Base-by-base conservation (phyloP, 495 filamentous ascomycete genomes). In the Aspergillus conjunctus region DNA sequence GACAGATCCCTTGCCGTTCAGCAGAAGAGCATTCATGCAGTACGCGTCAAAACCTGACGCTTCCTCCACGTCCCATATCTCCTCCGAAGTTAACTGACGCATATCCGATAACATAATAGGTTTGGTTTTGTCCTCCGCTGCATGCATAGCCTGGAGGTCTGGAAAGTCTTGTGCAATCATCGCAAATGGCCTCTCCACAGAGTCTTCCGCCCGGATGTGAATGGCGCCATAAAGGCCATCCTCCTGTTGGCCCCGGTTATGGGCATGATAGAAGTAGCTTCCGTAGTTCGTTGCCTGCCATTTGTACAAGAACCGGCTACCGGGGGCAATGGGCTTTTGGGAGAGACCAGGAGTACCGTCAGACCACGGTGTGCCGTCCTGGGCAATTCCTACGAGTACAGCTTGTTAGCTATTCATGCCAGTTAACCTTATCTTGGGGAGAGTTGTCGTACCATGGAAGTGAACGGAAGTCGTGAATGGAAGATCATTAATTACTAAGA, bases 1-100 rank as follows among this genome's bases (percentile, higher is more conserved):
- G 8, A 83, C 73, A 2, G 72, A 74, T 7, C 83, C 84, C 65
- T 83, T 80, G 14, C 84, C 83, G 60, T 87, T 86, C 45, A 87
- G 70, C 12, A 87, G 70, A 7, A 86, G 67, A 33, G 78, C 77
- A 65, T 85, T 83, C 30, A 73, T 74, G 62, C 51, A 71, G 34
- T 56, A 45, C 14, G 44, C 51, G 60, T 83, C 79, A 18, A 79
- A 60, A 2, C 76, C 70, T 18, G 78, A 75, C 14, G 66, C 69
- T 11, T 71, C 54, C 59, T 81, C 71, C 1, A 64, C 71, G 12
- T 61, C 41, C 73, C 71, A 78, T 17, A 79, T 64, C 53, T 85
- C 71, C 20, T 76, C 64, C 0, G 83, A 83, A 0, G 79, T 83
- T 37, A 79, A 69, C 45, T 81, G 73, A 21, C 74, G 77, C 78